phyloP scores from a whole-genome alignment of 495 filamentous ascomycete genomes.

The Penicillium silybi region DNA sequence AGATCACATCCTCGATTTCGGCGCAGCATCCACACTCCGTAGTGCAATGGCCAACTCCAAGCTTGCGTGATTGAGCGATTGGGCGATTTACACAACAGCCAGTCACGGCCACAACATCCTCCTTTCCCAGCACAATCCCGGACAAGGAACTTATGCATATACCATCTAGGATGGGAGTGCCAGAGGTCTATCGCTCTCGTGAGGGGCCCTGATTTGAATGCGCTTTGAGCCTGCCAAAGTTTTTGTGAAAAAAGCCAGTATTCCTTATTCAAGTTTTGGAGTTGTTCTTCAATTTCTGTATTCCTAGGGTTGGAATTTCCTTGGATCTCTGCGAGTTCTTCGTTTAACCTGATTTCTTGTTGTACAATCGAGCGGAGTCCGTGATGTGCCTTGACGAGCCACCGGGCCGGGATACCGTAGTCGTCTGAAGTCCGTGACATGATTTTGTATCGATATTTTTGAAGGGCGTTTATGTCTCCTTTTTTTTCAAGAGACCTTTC shows the following conservation, averaged over 20 bases:
- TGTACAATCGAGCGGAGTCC: too few species aligned
- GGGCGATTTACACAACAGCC: constrained; percentile 6
- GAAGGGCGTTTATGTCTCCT: background rate
- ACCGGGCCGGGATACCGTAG: too few species aligned
- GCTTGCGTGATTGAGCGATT: background rate
- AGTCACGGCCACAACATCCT: constrained; percentile 7
- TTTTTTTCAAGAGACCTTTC: background rate
- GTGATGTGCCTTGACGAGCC: too few species aligned
- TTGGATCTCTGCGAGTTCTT: too few species aligned
- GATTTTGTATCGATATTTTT: too few species aligned
- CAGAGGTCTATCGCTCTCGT: background rate
- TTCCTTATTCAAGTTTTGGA: too few species aligned
- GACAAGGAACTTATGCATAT: constrained; percentile 1
- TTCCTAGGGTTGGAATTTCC: background rate
- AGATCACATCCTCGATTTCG: background rate
- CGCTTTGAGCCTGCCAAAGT: too few species aligned
- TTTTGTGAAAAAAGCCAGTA: too few species aligned
- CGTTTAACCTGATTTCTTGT: too few species aligned
- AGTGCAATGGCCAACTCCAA: constrained; percentile 8
- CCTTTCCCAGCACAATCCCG: constrained; percentile 4
- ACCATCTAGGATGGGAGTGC: constrained; percentile 6
- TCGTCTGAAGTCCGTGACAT: too few species aligned
- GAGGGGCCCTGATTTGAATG: too few species aligned
- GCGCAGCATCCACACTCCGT: constrained; percentile 7
- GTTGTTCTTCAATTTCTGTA: constrained; percentile 13